Conservation (phyloP, 2,329 filamentous ascomycete genomes). For the Aspergillus pseudotamarii region DNA sequence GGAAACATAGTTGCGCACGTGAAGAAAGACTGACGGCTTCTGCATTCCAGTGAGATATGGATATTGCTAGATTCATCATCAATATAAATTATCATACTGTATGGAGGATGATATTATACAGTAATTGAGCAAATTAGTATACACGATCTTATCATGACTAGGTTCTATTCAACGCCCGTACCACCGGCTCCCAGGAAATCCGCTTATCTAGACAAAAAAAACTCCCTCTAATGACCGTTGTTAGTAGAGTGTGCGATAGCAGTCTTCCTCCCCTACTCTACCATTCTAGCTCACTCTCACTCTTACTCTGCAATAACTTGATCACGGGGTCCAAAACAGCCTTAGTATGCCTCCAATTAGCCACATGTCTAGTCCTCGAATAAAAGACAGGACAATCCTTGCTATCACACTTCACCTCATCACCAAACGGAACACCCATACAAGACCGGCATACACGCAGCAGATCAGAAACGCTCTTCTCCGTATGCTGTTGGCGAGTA, state of each 20-base stretch:
- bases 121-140: neutral
- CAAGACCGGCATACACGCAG: constrained; percentile 78
- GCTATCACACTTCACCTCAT: constrained; percentile 84
- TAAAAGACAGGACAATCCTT: constrained; percentile 94
- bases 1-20: neutral
- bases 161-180: neutral
- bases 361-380: constrained; percentile 42
- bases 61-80: neutral
- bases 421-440: constrained; percentile 69
- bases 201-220: neutral
- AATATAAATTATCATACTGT: neutral
- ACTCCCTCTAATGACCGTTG: neutral
- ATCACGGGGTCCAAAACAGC: constrained; percentile 41
- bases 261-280: constrained; percentile 20
- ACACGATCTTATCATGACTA: neutral
- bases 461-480: constrained; percentile 66
- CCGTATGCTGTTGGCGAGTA: constrained; percentile 62
- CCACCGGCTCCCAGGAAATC: neutral
- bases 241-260: neutral
- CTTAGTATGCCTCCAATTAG: constrained; percentile 40
- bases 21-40: neutral
- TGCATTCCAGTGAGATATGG: neutral
- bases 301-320: constrained; percentile 37
- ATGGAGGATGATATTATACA: neutral
- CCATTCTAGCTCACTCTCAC: constrained; percentile 42